phyloP scores from a whole-genome alignment of 2,329 filamentous ascomycete genomes.

The Fonsecaea monophora region DNA sequence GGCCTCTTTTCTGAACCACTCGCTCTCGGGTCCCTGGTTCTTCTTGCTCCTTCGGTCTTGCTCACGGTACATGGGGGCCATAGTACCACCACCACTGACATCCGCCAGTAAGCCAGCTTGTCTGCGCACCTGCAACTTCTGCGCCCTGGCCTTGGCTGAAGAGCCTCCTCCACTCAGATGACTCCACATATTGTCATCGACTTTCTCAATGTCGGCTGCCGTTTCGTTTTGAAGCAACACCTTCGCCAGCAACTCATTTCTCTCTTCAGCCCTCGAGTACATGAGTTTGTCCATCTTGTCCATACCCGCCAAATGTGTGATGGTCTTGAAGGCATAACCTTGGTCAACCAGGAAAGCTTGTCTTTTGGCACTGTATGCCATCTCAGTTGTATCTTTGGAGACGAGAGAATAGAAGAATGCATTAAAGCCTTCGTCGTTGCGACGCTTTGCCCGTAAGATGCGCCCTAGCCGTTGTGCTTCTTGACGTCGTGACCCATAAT shows the following conservation, averaged over 20 bases:
- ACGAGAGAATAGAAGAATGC: conserved; percentile 99
- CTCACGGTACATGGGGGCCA: conserved; percentile 81
- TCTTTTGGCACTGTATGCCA: conserved; percentile 95
- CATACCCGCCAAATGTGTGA: conserved; percentile 91
- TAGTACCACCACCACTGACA: conserved; percentile 88
- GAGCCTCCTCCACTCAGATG: conserved; percentile 54
- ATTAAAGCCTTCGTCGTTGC: conserved; percentile 98
- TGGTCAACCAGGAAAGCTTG: conserved; percentile 98
- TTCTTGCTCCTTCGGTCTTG: conserved; percentile 76
- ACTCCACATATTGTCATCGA: conserved; percentile 70
- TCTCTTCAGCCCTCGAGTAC: conserved; percentile 78
- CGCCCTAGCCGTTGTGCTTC: conserved; percentile 93
- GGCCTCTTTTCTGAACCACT: conserved; percentile 71
- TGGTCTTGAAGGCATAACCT: conserved; percentile 98
- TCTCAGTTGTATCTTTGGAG: conserved; percentile 95
- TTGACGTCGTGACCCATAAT: conserved; percentile 95
- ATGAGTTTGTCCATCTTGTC: conserved; percentile 81
- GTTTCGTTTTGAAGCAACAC: conserved; percentile 87
- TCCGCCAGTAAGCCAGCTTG: conserved; percentile 86
- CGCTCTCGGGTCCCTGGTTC: conserved; percentile 62
- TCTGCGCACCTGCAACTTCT: conserved; percentile 62
- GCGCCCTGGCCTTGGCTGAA: conserved; percentile 24
- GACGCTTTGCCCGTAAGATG: conserved; percentile 90
- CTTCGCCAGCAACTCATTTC: conserved; percentile 84
- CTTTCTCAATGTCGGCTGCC: conserved; percentile 72